Evolutionary conservation across 2,329 filamentous ascomycete species (phyloP), one percentile per base, ranked within the genome.

Genomic region (Stagonosporopsis tanaceti): DNA sequence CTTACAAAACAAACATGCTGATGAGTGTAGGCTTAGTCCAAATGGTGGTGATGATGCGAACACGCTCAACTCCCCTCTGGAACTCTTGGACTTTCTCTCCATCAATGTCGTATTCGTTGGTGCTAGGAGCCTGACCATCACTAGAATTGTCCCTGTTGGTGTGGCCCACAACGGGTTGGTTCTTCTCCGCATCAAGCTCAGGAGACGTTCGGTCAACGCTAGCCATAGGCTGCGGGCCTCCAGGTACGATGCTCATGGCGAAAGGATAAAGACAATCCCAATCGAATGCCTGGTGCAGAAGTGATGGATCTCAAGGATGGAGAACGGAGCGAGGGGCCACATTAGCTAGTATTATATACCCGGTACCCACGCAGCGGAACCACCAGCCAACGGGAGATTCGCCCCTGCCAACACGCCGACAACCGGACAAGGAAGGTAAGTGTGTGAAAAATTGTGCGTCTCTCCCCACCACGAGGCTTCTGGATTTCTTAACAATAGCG

Each of bases 21-120:
- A 74, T 69, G 15, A 80, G 63, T 1, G 73, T 71, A 44, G 68
- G 67, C 57, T 72, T 76, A 45, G 64, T 69, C 78, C 78, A 80
- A 4, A 77, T 72, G 15, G 73, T 64, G 0, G 78, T 79, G 25
- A 77, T 75, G 25, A 78, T 78, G 53, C 78, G 70, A 14, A 74
- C 71, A 28, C 74, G 70, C 63, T 78, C 70, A 2, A 79, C 72
- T 57, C 78, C 78, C 28, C 70, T 59, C 34, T 78, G 74, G 45
- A 72, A 75, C 4, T 70, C 64, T 15, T 69, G 63, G n/a, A 69
- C 69, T 25, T 68, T 63, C 35, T 57, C 42, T 17, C 54, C 54
- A 41, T 58, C 56, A 30, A 53, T 47, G 22, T 62, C 63, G 32
- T 58, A 32, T 8, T 46, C 53, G 32, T 58, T 59, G 22, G 63